These are phyloP conservation scores for Lophiostoma macrostomum DNA, from an alignment of 495 filamentous ascomycete genomes.

Conservation along the genomic window DNA sequence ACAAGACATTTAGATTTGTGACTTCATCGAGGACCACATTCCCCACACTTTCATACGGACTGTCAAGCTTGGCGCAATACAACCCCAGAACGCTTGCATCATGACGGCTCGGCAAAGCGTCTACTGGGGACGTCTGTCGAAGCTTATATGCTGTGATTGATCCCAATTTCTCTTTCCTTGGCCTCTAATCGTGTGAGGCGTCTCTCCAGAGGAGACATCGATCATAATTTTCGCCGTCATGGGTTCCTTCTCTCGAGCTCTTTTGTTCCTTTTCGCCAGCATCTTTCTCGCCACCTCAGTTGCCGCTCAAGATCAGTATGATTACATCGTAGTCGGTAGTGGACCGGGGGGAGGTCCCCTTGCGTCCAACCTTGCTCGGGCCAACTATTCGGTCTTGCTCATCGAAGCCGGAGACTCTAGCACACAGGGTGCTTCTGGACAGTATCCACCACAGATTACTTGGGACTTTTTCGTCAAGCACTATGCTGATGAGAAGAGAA, in stretches of 20 bases:
- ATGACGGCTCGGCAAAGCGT: too few species aligned
- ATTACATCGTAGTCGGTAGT: constrained; percentile 36
- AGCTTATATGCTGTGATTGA: too few species aligned
- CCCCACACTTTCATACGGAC: too few species aligned
- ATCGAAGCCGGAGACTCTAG: constrained; percentile 32
- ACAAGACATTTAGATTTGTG: too few species aligned
- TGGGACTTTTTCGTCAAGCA: constrained; percentile 38
- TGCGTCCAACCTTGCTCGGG: constrained; percentile 29
- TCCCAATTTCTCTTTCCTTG: too few species aligned
- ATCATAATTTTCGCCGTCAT: too few species aligned
- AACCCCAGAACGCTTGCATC: too few species aligned
- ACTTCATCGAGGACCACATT: too few species aligned
- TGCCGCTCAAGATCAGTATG: constrained; percentile 22
- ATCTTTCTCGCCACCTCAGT: neutral
- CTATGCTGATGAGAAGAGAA: constrained; percentile 30
- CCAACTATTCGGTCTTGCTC: constrained; percentile 31
- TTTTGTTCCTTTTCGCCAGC: constrained; percentile 1
- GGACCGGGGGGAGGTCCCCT: constrained; percentile 34
- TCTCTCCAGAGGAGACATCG: too few species aligned
- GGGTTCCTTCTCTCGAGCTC: constrained; percentile 9
- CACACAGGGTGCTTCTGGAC: constrained; percentile 20
- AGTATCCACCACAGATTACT: constrained; percentile 20
- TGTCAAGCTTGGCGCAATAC: too few species aligned
- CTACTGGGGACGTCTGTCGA: too few species aligned
- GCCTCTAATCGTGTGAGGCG: too few species aligned